Evolutionary conservation across 2,329 filamentous ascomycete genomes (phyloP).

Genomic region (Botrytis sinoallii): DNA sequence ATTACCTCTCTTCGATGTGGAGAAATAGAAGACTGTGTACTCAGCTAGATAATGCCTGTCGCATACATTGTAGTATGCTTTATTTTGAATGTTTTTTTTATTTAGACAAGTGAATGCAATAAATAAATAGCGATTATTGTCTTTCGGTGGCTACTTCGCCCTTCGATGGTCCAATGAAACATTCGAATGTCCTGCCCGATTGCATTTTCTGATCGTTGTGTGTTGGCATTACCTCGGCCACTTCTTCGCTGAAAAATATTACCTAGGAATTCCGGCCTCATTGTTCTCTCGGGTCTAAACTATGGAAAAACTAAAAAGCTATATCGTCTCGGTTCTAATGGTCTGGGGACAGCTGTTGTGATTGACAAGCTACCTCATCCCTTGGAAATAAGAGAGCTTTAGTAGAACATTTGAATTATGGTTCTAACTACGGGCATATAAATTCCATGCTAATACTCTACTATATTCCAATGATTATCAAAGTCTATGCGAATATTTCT

Average conservation of each 20-base stretch:
- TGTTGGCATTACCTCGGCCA: too few relatives aligned
- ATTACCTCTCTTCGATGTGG: too few relatives aligned
- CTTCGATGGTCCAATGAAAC: too few relatives aligned
- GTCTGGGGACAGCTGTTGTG: not conserved
- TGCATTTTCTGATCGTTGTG: too few relatives aligned
- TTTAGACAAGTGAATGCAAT: too few relatives aligned
- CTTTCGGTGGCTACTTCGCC: too few relatives aligned
- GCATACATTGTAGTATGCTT: too few relatives aligned
- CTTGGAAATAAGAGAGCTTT: not conserved
- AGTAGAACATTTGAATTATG: not conserved
- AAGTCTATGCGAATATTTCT: not conserved
- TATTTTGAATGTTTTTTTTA: too few relatives aligned
- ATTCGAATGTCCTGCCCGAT: too few relatives aligned
- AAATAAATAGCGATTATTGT: too few relatives aligned
- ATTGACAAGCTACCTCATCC: not conserved
- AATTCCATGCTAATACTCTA: not conserved
- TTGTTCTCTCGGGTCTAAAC: not conserved
- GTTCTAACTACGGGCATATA: not conserved
- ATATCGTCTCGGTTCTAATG: not conserved
- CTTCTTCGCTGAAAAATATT: not conserved
- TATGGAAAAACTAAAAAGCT: not conserved
- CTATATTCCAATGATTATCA: not conserved
- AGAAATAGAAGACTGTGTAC: too few relatives aligned
- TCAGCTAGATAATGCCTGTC: too few relatives aligned
- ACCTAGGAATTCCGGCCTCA: not conserved